Base-by-base conservation (phyloP, 805 yeast species). In the Candida mattraensis region DNA sequence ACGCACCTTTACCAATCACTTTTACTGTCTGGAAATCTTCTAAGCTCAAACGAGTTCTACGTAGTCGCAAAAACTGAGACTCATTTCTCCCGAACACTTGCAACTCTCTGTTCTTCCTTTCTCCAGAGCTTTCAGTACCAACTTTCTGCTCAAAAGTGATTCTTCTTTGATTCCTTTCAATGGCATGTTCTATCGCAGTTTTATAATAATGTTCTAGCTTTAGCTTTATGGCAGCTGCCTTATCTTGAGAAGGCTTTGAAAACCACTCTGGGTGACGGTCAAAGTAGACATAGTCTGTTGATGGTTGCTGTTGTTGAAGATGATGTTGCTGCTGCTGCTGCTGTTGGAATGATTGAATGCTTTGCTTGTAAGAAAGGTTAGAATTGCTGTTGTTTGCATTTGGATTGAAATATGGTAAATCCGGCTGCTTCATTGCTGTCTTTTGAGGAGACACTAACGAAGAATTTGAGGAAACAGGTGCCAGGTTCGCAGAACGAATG, bases 1-100 rank as follows among this genome's bases (percentile, higher is more conserved):
- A 93, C 0, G 99, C 96, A 45, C 99, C 99, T 60, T 93, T 93
- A 32, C 99, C 99, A 47, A 72, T 76, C 22, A 84, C 96, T 62
- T 87, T 87, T 36, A 88, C 94, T 1, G 96, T 88, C 40, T 70
- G 76, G 63, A 88, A 86, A 63, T 88, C 97, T 25, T 83, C 93
- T 27, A 87, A 67, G 1, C 87, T 74, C 35, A 88, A 68, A 54
- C 88, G 76, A 1, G 96, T 88, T 59, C 97, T 76, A 48, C 96
- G 69, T 37, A 88, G 70, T 44, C 97, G 74, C 54, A 89, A 66
- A 50, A 85, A 88, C 44, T 85, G 89, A 5, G 94, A 82, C 61
- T 88, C 96, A 50, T 87, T 87, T 55, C 80, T 82, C 24, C 98
- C 97, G 45, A 91, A 69, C 24, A 86, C 76, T 45, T 80, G 80